Evolutionary conservation across 352 stramenopile species (phyloP).

Genomic region (Thraustochytrium striatum): DNA sequence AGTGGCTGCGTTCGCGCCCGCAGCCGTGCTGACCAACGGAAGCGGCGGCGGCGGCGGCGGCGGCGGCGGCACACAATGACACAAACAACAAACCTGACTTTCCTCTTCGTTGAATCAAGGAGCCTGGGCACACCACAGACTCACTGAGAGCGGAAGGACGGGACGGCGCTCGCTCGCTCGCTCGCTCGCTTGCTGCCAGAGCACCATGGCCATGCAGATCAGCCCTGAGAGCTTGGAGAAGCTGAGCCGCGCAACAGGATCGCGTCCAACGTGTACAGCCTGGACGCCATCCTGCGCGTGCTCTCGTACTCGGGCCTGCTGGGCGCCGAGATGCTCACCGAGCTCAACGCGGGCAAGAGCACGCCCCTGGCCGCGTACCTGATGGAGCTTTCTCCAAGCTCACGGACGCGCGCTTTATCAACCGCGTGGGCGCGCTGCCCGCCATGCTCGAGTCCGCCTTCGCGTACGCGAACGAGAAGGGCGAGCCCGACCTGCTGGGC

Average conservation of each 20-base stretch:
- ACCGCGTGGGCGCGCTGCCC: slow-evolving; percentile 6
- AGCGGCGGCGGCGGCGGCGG: too few species aligned
- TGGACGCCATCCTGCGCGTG: slow-evolving; percentile 13
- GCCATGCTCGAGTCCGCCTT: neutral
- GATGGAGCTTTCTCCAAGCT: slow-evolving; percentile 15
- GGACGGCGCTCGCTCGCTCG: too few species aligned
- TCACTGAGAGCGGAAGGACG: too few species aligned
- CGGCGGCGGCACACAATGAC: too few species aligned
- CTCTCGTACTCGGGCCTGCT: slow-evolving; percentile 9
- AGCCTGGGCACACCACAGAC: too few species aligned
- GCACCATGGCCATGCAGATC: too few species aligned
- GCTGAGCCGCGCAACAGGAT: slow-evolving; percentile 17
- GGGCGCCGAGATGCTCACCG: neutral
- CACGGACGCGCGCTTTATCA: slow-evolving; percentile 16
- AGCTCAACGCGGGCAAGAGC: slow-evolving; percentile 14
- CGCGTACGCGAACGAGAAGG: neutral
- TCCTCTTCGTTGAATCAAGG: too few species aligned
- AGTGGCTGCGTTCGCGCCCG: slow-evolving; percentile 9
- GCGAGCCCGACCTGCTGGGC: too few species aligned
- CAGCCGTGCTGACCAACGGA: too few species aligned
- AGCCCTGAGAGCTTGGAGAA: neutral
- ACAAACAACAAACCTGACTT: too few species aligned
- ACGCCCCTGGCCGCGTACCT: slow-evolving; percentile 9
- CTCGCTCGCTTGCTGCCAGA: too few species aligned
- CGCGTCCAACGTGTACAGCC: slow-evolving; percentile 3